Percentiles rank a stretch among this genome's conserved stretches.
Evolutionary conservation across 2,329 filamentous ascomycete species (phyloP).

Genomic region (Claviceps quebecensis): DNA sequence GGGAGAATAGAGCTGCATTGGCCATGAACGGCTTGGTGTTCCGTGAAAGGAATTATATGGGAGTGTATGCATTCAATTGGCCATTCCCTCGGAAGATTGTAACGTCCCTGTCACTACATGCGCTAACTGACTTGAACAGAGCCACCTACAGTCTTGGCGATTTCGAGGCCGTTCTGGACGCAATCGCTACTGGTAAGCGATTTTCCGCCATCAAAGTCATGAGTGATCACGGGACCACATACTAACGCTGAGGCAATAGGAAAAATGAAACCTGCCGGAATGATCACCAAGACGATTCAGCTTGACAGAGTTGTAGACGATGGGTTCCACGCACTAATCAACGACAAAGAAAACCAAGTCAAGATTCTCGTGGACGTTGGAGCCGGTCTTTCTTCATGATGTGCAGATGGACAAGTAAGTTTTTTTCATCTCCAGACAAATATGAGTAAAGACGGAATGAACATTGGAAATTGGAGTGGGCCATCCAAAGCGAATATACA

Average conservation of each 20-base stretch:
- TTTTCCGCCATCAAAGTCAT: too few relatives aligned
- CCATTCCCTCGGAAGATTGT: not conserved
- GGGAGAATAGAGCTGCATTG: conserved; percentile 32
- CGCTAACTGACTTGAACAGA: conserved; percentile 31
- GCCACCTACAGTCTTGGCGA: conserved; percentile 22
- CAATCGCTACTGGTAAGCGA: conserved; percentile 18
- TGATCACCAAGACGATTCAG: conserved; percentile 47
- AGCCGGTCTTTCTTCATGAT: conserved; percentile 1
- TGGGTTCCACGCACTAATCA: conserved; percentile 41
- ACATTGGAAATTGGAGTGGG: not conserved
- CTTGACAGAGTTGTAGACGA: conserved; percentile 42
- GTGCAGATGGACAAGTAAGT: not conserved
- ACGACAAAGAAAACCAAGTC: conserved; percentile 47
- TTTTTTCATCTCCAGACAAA: not conserved
- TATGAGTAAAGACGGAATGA: not conserved
- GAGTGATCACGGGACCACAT: not conserved
- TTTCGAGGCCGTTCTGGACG: conserved; percentile 42
- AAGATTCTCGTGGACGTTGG: conserved; percentile 43
- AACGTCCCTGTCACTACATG: conserved; percentile 9
- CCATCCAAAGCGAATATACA: not conserved
- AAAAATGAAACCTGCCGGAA: conserved; percentile 34
- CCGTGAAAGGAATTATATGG: conserved; percentile 11
- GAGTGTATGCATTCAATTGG: conserved; percentile 8
- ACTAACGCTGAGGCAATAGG: conserved; percentile 17
- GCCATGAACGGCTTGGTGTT: conserved; percentile 13